These are phyloP conservation scores for Fusarium continuum DNA, from an alignment of 2,329 filamentous ascomycete species.

Conservation along the genomic window DNA sequence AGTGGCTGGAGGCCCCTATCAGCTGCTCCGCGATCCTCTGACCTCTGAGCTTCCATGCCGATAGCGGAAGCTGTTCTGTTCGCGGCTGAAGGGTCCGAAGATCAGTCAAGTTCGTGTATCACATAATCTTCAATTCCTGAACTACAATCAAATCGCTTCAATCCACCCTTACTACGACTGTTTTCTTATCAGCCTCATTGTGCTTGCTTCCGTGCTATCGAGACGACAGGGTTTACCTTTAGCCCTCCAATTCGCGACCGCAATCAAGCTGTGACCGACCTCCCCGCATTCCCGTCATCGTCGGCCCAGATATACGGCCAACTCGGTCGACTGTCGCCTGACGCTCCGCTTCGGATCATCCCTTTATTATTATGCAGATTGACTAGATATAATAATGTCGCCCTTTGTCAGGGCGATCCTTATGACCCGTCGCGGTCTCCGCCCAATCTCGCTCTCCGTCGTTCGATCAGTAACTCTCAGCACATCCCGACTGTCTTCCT, in stretches of 20 bases:
- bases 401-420: constrained; percentile 41
- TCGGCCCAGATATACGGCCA: constrained; percentile 29
- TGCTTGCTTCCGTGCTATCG: neutral
- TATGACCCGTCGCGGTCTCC: constrained; percentile 21
- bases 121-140: neutral
- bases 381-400: constrained; percentile 34
- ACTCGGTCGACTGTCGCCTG: constrained; percentile 35
- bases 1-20: constrained; percentile 9
- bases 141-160: neutral
- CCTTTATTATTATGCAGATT: constrained; percentile 38
- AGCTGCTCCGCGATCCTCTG: neutral
- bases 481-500: neutral
- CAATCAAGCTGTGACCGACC: constrained; percentile 27
- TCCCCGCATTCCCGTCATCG: constrained; percentile 42
- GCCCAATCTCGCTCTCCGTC: constrained; percentile 13
- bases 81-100: constrained; percentile 9
- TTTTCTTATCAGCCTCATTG: neutral
- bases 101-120: constrained; percentile 7
- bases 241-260: constrained; percentile 21
- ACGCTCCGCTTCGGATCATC: constrained; percentile 8
- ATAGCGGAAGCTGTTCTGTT: constrained; percentile 31
- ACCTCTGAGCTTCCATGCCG: constrained; percentile 10
- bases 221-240: constrained; percentile 25
- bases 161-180: neutral
- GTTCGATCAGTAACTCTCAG: constrained; percentile 3